phyloP scores from a whole-genome alignment of 2,329 filamentous ascomycete genomes.

The Aspergillus alliaceus region DNA sequence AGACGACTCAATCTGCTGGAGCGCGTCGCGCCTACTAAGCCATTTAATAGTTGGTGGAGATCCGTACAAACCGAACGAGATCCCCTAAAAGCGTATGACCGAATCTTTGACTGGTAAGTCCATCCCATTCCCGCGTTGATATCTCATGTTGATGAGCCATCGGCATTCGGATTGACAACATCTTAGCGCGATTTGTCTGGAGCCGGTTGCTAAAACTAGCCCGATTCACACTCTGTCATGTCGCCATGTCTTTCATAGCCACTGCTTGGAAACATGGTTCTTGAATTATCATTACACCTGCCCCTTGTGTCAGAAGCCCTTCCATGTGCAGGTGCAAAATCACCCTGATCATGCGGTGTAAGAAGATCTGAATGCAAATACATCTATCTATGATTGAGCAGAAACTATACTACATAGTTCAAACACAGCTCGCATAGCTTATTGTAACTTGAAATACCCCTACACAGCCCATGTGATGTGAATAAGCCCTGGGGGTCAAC shows the following conservation, averaged over 20 bases:
- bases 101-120: background rate
- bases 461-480: background rate
- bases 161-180: background rate
- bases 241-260: conserved; percentile 4
- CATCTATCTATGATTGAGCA: too few relatives aligned
- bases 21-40: background rate
- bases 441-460: background rate
- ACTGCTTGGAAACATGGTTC: conserved; percentile 4
- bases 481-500: background rate
- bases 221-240: conserved; percentile 7
- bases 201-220: background rate
- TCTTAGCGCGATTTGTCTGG: conserved; percentile 11
- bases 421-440: background rate
- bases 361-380: background rate
- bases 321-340: background rate
- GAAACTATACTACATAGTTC: background rate
- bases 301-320: conserved; percentile 1
- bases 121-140: background rate
- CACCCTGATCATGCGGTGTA: background rate
- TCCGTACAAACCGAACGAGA: background rate
- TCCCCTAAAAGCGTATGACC: background rate
- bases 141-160: too few relatives aligned
- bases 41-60: background rate
- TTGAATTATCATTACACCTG: conserved; percentile 3
- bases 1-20: background rate